phyloP scores from a whole-genome alignment of 2,329 filamentous ascomycete genomes.

The Aspergillus novoparasiticus region DNA sequence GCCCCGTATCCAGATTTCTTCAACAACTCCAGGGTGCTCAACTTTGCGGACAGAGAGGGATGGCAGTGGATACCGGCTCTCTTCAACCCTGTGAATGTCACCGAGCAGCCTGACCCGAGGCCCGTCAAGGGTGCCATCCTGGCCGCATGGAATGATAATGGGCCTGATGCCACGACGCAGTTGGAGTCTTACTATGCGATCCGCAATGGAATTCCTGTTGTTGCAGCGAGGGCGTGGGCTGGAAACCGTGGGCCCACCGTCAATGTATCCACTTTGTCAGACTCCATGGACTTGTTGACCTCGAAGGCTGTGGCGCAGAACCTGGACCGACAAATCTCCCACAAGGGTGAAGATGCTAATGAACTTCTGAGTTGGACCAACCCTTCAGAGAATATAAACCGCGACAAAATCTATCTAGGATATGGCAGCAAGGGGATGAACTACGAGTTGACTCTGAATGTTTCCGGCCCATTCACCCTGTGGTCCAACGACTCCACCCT shows the following conservation, averaged over 20 bases:
- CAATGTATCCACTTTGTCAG: conserved; percentile 42
- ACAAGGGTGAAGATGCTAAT: not conserved
- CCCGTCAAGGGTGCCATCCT: conserved; percentile 53
- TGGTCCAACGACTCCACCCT: conserved; percentile 49
- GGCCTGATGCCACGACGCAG: conserved; percentile 54
- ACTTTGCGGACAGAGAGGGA: conserved; percentile 50
- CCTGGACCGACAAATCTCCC: conserved; percentile 39
- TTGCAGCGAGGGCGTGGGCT: conserved; percentile 58
- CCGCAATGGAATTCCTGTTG: conserved; percentile 52
- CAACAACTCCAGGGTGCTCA: conserved; percentile 51
- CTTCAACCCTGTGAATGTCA: conserved; percentile 53
- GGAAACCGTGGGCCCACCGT: conserved; percentile 48
- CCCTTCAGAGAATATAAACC: conserved; percentile 38
- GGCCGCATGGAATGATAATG: conserved; percentile 60
- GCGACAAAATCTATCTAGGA: conserved; percentile 37
- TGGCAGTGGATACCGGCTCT: conserved; percentile 53
- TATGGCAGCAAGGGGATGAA: conserved; percentile 58
- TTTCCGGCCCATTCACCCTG: conserved; percentile 51
- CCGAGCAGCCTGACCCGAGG: conserved; percentile 49
- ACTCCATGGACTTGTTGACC: conserved; percentile 47
- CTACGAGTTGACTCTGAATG: conserved; percentile 55
- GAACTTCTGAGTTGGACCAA: conserved; percentile 39
- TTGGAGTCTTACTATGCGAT: conserved; percentile 57
- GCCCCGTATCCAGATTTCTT: conserved; percentile 51
- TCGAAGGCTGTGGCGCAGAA: conserved; percentile 51